Conservation (phyloP, 2,329 filamentous ascomycete species). For the Sordariomycetes sp. region DNA sequence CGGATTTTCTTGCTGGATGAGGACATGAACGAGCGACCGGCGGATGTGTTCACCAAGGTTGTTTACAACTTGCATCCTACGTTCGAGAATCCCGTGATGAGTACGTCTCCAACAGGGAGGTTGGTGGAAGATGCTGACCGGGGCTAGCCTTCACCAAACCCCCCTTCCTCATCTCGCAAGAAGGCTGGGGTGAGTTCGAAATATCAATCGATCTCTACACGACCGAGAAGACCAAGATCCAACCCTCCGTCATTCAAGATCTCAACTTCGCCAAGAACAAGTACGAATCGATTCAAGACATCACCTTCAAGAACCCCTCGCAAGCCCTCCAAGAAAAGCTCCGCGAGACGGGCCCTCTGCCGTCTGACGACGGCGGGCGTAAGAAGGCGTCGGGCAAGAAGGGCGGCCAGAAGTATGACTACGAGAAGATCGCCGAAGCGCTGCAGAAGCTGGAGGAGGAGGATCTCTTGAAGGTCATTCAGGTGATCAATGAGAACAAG, state of each 20-base stretch:
- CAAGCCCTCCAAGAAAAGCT: constrained; percentile 72
- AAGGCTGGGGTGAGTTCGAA: constrained; percentile 98
- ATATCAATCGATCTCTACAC: constrained; percentile 79
- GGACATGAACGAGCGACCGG: constrained; percentile 73
- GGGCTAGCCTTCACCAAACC: constrained; percentile 65
- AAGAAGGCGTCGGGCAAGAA: constrained; percentile 62
- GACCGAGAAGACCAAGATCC: constrained; percentile 78
- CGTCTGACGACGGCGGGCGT: constrained; percentile 56
- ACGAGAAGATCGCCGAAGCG: constrained; percentile 93
- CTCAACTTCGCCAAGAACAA: constrained; percentile 77
- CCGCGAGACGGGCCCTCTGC: constrained; percentile 77
- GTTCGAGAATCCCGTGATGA: constrained; percentile 79
- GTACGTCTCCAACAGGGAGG: constrained; percentile 41
- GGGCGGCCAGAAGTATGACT: constrained; percentile 66
- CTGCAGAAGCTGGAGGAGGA: constrained; percentile 86
- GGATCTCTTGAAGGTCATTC: constrained; percentile 86
- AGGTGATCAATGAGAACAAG: constrained; percentile 98
- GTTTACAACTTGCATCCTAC: constrained; percentile 90
- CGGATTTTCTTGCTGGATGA: constrained; percentile 78
- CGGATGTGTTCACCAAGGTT: constrained; percentile 83
- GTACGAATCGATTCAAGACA: constrained; percentile 74
- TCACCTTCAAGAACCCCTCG: constrained; percentile 90
- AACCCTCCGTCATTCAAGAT: constrained; percentile 62
- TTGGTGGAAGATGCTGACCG: not conserved
- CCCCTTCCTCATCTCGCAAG: constrained; percentile 83